phyloP scores from a whole-genome alignment of 192 early-diverging fungal genomes.

The Backusella parvicylindrica region DNA sequence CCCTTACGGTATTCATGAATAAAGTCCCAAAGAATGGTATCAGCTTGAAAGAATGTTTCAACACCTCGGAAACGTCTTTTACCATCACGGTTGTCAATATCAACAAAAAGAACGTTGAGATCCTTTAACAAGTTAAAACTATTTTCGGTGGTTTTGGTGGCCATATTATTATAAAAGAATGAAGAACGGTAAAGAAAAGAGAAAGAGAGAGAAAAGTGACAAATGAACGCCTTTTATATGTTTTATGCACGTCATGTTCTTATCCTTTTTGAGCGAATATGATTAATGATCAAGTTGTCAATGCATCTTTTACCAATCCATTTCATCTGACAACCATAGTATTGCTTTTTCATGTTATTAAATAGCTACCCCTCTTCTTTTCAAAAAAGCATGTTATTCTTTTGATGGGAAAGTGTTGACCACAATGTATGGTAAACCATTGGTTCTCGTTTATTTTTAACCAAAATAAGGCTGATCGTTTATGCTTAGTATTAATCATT shows the following conservation, averaged over 20 bases:
- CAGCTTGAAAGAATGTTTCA: not conserved
- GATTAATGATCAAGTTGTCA: not conserved
- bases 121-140: not conserved
- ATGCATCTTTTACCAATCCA: too few relatives aligned
- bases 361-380: too few relatives aligned
- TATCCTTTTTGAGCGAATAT: not conserved
- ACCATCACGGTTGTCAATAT: not conserved
- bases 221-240: not conserved
- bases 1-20: not conserved
- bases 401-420: too few relatives aligned
- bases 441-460: too few relatives aligned
- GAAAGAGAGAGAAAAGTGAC: not conserved
- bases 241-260: not conserved
- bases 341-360: too few relatives aligned
- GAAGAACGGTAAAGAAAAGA: not conserved
- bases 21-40: not conserved
- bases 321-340: too few relatives aligned
- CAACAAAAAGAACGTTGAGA: not conserved
- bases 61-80: not conserved
- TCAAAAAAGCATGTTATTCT: too few relatives aligned
- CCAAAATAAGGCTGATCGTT: too few relatives aligned
- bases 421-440: too few relatives aligned
- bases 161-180: not conserved
- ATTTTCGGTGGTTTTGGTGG: not conserved
- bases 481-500: too few relatives aligned